These are phyloP conservation scores for Calonectria pseudoturangicola DNA, from an alignment of 2,329 filamentous ascomycete species.

Conservation along the genomic window DNA sequence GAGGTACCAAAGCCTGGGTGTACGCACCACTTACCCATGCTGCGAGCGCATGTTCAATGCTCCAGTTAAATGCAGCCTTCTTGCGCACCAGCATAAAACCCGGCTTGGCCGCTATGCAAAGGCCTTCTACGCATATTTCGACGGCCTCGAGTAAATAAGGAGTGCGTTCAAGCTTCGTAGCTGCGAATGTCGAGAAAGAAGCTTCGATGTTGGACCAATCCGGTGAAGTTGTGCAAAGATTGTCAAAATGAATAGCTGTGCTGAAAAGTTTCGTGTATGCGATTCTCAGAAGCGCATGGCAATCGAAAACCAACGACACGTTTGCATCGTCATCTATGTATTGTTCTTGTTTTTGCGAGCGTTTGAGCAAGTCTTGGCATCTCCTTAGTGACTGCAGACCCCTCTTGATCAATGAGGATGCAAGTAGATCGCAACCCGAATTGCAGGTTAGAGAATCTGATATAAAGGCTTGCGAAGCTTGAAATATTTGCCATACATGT, in stretches of 20 bases:
- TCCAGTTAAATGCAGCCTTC: background rate
- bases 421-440: background rate
- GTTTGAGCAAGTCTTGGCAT: background rate
- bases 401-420: background rate
- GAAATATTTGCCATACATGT: conserved; percentile 4
- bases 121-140: background rate
- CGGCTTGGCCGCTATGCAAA: background rate
- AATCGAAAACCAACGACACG: background rate
- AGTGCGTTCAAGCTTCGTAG: background rate
- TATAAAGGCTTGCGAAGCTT: background rate
- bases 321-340: background rate
- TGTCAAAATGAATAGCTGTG: background rate
- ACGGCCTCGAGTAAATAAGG: background rate
- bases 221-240: background rate
- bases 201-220: background rate
- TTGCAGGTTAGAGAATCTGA: background rate
- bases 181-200: background rate
- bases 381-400: background rate
- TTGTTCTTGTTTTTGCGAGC: background rate
- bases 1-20: too few species aligned
- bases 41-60: conserved; percentile 8
- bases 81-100: background rate
- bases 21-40: conserved; percentile 1
- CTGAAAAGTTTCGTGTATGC: conserved; percentile 1
- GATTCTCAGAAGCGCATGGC: background rate